Base-by-base conservation (phyloP, 2,329 filamentous ascomycete species). In the Ceratocystis lukuohia region DNA sequence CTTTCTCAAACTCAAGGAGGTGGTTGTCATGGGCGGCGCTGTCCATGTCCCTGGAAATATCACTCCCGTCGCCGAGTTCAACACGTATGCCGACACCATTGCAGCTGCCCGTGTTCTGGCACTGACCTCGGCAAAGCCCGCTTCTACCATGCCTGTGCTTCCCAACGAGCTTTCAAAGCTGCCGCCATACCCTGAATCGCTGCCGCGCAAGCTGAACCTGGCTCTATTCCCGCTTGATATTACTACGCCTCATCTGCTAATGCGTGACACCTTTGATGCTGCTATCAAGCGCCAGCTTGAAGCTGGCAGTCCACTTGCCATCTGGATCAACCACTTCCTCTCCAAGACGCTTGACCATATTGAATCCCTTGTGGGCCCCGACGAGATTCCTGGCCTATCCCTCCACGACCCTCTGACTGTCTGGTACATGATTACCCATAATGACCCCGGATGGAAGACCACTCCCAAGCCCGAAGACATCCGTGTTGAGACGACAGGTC, bases 1-100 rank as follows among this genome's bases (percentile, higher is more conserved):
- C 0, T 96, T 99, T 75, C 80, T 99, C 66, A 85, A 86, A 56
- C 89, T 86, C 62, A 96, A 95, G 75, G 91, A 97, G 75, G 83
- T 99, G 2, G 87, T 96, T 3, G 89, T 96, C 61, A 99, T 99
- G 94, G 94, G 93, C 68, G 94, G 94, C 68, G 87, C 89, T 28
- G 83, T 99, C 65, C 81, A 88, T 68, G 78, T 85, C 57, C 82
- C 86, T 63, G 94, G 94, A 71, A 99, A 99, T 75, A 85, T 89
- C 72, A 86, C 85, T 59, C 93, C 94, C 1, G 84, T 88, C 12
- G 91, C 89, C 69, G 94, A 99, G 75, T 99, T 99, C 82, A 99
- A 99, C 79, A 88, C 88, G 67, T 96, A 91, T 73, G 92, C 94
- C 67, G 95, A 99, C 74, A 81, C 88, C 22, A 82, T 89, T 50